Evolutionary conservation across 257 asterid species (phyloP).

Genomic region (Lycium ferocissimum): DNA sequence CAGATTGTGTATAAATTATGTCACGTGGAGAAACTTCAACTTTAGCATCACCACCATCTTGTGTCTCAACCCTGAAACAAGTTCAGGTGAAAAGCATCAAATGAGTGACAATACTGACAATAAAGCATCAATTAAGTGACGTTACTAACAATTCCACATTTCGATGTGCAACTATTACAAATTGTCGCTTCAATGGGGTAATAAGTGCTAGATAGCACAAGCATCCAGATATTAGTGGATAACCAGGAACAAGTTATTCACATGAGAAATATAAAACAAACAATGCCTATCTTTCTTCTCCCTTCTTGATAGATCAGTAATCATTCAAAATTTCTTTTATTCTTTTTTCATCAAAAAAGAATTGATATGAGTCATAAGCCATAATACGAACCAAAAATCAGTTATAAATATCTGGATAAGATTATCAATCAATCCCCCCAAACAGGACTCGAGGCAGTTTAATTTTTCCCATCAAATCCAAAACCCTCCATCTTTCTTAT

Average conservation of each 20-base stretch:
- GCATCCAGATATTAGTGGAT: not conserved
- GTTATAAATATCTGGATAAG: constrained; percentile 9
- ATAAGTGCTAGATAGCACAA: not conserved
- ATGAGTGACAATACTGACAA: not conserved
- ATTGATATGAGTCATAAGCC: constrained; percentile 11
- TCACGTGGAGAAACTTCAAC: constrained; percentile 96
- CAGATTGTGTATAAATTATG: constrained; percentile 83
- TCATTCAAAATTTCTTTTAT: not conserved
- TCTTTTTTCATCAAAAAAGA: not conserved
- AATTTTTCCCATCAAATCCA: not conserved
- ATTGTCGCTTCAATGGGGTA: not conserved
- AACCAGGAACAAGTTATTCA: constrained; percentile 13
- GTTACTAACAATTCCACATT: constrained; percentile 14
- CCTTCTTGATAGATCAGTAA: constrained; percentile 8
- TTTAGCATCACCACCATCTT: constrained; percentile 99
- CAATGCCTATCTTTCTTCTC: not conserved
- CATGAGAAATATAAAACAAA: not conserved
- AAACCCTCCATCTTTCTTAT: not conserved
- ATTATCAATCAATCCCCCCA: not conserved
- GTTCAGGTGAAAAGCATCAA: not conserved
- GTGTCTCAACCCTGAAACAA: constrained; percentile 88
- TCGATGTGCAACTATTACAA: not conserved
- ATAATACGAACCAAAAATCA: not conserved
- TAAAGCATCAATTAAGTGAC: not conserved
- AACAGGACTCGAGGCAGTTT: not conserved